Evolutionary conservation across 805 yeast species (phyloP), one percentile per base, ranked within the genome.

Genomic region (Wickerhamomyces bovis): DNA sequence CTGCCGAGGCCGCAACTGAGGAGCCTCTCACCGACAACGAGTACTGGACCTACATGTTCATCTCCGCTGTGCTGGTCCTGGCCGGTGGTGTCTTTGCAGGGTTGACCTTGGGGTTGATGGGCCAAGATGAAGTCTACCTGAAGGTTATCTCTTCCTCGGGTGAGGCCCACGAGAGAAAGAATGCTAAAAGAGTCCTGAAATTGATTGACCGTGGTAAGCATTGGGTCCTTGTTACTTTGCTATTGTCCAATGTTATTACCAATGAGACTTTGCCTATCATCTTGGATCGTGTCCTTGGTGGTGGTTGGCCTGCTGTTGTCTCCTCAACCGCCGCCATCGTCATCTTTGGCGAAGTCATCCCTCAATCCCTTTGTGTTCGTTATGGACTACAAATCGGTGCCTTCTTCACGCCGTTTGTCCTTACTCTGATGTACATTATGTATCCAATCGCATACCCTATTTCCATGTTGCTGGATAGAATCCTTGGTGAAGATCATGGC

Each of bases 301-400:
- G 98, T 39, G 99, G 99, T 1, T 85, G 96, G 85, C 90, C 94
- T 13, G 99, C 99, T 0, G 96, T 92, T 33, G 87, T 89, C 13
- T 77, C 89, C 12, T 83, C 97, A n/a, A 90, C 99, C 0, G 90
- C 85, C 3, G 78, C 90, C 22, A 92, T 92, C 61, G 97, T 92
- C 43, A 77, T 92, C 12, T 92, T 92, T 66, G 99, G 99, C 50
- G 99, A 92, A 62, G 86, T 92, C 57, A 92, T 92, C 51, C 99
- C 99, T 2, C 99, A 92, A 67, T 83, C 94, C 19, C 73, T 89
- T 38, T 89, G 95, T 67, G 99, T 92, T 18, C 75, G 97, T 39
- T 90, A 88, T 62, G 99, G 99, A 1, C 73, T 92, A 43, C 85
- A 87, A 53, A 83, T 92, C 21, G 99, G 99, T 39, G 85, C 97